phyloP scores from a whole-genome alignment of 805 yeast species.

The Barnettozyma botsteinii region DNA sequence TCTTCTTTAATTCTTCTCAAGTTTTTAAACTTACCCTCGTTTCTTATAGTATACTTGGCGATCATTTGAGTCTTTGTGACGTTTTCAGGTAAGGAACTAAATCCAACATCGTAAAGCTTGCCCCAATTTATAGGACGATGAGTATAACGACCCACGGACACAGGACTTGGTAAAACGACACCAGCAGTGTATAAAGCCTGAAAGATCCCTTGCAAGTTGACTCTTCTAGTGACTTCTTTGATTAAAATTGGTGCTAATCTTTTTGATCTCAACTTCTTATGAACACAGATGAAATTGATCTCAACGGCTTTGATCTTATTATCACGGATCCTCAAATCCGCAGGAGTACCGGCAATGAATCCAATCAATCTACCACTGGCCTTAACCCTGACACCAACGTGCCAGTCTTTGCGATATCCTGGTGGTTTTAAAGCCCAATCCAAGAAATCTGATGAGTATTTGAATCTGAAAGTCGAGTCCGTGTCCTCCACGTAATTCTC shows the following conservation, averaged over 20 bases:
- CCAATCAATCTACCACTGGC: constrained; percentile 76
- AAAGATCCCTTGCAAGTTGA: constrained; percentile 81
- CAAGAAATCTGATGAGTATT: constrained; percentile 75
- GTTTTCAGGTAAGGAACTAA: constrained; percentile 69
- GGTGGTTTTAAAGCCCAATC: constrained; percentile 94
- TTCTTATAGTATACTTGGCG: constrained; percentile 58
- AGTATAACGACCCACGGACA: constrained; percentile 79
- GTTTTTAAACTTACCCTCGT: constrained; percentile 44
- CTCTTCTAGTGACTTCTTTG: constrained; percentile 90
- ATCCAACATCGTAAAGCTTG: constrained; percentile 84
- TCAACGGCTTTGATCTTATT: constrained; percentile 63
- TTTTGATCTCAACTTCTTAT: constrained; percentile 88
- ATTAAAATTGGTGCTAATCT: constrained; percentile 91
- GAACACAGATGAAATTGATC: constrained; percentile 90
- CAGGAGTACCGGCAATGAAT: constrained; percentile 88
- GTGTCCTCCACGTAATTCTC: constrained; percentile 94
- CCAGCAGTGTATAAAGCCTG: constrained; percentile 96
- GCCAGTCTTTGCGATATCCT: constrained; percentile 87
- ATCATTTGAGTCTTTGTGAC: constrained; percentile 68
- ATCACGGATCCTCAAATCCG: constrained; percentile 55
- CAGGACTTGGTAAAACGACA: constrained; percentile 85
- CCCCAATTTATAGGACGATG: constrained; percentile 95
- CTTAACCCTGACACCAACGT: constrained; percentile 86
- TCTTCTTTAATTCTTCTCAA: constrained; percentile 43
- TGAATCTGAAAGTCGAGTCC: constrained; percentile 88